Conservation (phyloP, 805 yeast genomes). For the Maudiozyma pseudohumilis region DNA sequence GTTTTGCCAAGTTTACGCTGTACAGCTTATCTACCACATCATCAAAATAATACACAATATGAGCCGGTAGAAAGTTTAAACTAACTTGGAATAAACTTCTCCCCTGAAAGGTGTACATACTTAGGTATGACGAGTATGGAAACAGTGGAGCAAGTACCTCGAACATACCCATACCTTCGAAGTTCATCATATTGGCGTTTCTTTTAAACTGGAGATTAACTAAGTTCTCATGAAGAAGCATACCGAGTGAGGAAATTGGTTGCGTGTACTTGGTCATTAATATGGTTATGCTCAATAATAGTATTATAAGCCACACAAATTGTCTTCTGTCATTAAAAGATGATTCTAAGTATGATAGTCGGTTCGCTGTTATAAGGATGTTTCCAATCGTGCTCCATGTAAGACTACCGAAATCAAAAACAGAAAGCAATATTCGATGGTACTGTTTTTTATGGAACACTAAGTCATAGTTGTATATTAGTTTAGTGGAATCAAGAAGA, state of each 20-base stretch:
- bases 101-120: slow-evolving; percentile 14
- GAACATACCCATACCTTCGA: slow-evolving; percentile 17
- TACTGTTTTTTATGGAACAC: slow-evolving; percentile 33
- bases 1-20: slow-evolving; percentile 20
- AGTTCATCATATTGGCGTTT: slow-evolving; percentile 12
- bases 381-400: slow-evolving; percentile 17
- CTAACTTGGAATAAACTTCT: slow-evolving; percentile 14
- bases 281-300: slow-evolving; percentile 13
- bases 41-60: slow-evolving; percentile 21
- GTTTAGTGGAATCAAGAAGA: slow-evolving; percentile 24
- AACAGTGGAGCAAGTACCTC: slow-evolving; percentile 15
- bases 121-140: slow-evolving; percentile 17
- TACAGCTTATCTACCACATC: slow-evolving; percentile 20
- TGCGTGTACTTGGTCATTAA: slow-evolving; percentile 18
- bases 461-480: slow-evolving; percentile 30
- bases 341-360: slow-evolving; percentile 21
- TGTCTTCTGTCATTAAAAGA: slow-evolving; percentile 17
- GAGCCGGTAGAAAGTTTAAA: slow-evolving; percentile 25
- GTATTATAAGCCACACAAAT: slow-evolving; percentile 20
- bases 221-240: slow-evolving; percentile 21
- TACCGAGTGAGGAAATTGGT: slow-evolving; percentile 22
- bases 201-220: slow-evolving; percentile 20
- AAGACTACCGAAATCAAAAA: slow-evolving; percentile 32
- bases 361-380: slow-evolving; percentile 15
- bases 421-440: slow-evolving; percentile 31